phyloP scores from a whole-genome alignment of 768 basidiomycete genomes.

The Tricholomella constricta region DNA sequence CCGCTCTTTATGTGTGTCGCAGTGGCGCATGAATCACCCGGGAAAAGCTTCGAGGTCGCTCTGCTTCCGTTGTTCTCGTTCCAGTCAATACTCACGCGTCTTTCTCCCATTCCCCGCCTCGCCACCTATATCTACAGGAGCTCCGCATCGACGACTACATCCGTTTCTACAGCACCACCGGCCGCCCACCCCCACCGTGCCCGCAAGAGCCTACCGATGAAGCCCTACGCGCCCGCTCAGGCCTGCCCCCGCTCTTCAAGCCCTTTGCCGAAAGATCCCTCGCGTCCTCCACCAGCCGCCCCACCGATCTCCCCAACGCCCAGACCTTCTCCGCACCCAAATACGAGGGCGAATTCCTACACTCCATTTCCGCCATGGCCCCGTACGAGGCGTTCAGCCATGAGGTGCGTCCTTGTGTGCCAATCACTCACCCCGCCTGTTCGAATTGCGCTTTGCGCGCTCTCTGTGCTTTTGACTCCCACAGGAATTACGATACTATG shows the following conservation, averaged over 20 bases:
- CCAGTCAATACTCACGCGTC: neutral
- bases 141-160: slow-evolving; percentile 57
- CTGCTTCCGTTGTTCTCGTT: neutral
- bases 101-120: neutral
- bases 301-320: slow-evolving; percentile 21
- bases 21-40: slow-evolving; percentile 20
- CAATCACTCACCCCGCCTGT: neutral
- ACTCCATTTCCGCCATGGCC: slow-evolving; percentile 41
- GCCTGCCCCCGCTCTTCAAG: slow-evolving; percentile 53
- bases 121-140: slow-evolving; percentile 42
- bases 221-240: slow-evolving; percentile 42
- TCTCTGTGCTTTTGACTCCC: neutral
- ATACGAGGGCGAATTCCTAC: slow-evolving; percentile 28
- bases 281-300: slow-evolving; percentile 24
- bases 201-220: slow-evolving; percentile 49
- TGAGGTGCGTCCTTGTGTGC: slow-evolving; percentile 39
- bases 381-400: slow-evolving; percentile 37
- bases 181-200: slow-evolving; percentile 48
- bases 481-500: slow-evolving; percentile 46
- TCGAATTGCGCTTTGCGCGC: neutral
- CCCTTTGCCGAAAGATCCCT: slow-evolving; percentile 31
- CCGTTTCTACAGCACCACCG: slow-evolving; percentile 45
- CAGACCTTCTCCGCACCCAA: slow-evolving; percentile 19
- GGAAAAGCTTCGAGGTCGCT: slow-evolving; percentile 33
- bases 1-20: slow-evolving; percentile 29